Conservation (phyloP, 2,329 filamentous ascomycete species). For the Aureobasidium namibiae region DNA sequence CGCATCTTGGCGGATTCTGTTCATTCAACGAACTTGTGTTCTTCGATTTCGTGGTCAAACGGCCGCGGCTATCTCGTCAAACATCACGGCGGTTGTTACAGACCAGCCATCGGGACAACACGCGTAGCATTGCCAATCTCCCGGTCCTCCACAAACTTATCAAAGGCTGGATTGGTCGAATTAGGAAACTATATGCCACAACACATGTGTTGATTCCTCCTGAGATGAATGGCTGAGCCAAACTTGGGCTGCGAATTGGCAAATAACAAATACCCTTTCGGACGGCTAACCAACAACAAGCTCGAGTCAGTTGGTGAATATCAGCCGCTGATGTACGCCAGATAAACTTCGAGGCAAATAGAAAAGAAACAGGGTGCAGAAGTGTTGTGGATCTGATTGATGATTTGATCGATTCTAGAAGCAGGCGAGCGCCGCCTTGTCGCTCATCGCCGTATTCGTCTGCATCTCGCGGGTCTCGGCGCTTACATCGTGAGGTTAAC, state of each 20-base stretch:
- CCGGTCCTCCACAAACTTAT: background rate
- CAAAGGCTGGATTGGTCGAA: background rate
- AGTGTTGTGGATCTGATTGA: background rate
- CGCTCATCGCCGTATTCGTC: constrained; percentile 1
- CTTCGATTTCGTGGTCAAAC: constrained; percentile 2
- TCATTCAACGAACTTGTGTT: constrained; percentile 2
- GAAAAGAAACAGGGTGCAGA: background rate
- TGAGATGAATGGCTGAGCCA: constrained; percentile 3
- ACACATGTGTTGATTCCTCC: background rate
- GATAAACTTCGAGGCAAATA: background rate
- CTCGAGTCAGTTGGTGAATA: constrained; percentile 4
- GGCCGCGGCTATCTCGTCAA: background rate
- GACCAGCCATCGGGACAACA: background rate
- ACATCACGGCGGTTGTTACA: background rate
- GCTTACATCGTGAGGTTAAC: background rate
- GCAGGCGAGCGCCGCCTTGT: constrained; percentile 1
- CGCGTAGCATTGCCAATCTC: constrained; percentile 2
- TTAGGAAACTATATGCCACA: background rate
- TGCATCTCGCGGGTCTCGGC: background rate
- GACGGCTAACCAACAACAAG: background rate
- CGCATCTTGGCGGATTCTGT: background rate
- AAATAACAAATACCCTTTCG: too few species aligned
- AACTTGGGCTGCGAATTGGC: background rate
- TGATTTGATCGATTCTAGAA: constrained; percentile 8
- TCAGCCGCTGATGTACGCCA: background rate